A percentile compares a stretch with the other conserved stretches of the same genome.
Evolutionary conservation across 345 rosid species (phyloP).

Genomic region (Citrus glauca): DNA sequence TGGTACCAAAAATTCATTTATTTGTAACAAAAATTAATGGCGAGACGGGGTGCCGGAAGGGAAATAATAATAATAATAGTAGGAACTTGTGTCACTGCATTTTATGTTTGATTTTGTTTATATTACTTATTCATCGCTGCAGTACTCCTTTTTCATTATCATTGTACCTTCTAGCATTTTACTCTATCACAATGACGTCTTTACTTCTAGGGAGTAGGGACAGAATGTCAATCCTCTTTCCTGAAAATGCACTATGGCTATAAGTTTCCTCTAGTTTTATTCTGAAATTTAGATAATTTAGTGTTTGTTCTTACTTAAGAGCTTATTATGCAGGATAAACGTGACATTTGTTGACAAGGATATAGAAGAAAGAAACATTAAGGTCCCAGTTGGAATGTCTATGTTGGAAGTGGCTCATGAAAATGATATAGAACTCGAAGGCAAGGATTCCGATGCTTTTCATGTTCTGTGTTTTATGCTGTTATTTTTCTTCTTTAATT

Average conservation of each 20-base stretch:
- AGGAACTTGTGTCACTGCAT: not conserved
- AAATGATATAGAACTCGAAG: slow-evolving; percentile 93
- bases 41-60: not conserved
- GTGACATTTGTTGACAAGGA: slow-evolving; percentile 86
- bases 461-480: not conserved
- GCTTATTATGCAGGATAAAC: slow-evolving; percentile 57
- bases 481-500: not conserved
- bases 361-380: slow-evolving; percentile 66
- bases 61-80: not conserved
- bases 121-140: not conserved
- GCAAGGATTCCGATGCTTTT: slow-evolving; percentile 29
- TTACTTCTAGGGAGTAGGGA: not conserved
- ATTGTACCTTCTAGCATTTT: not conserved
- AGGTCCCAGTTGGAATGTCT: slow-evolving; percentile 83
- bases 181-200: not conserved
- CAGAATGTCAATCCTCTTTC: not conserved
- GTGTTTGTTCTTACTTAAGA: slow-evolving; percentile 2
- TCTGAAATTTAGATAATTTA: not conserved
- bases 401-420: slow-evolving; percentile 92
- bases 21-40: not conserved
- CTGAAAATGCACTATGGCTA: not conserved
- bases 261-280: not conserved
- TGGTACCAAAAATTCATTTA: too few relatives aligned
- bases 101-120: not conserved
- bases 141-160: not conserved